Base-by-base conservation (phyloP, 495 filamentous ascomycete genomes). In the Hyphodiscus hymeniophilus region DNA sequence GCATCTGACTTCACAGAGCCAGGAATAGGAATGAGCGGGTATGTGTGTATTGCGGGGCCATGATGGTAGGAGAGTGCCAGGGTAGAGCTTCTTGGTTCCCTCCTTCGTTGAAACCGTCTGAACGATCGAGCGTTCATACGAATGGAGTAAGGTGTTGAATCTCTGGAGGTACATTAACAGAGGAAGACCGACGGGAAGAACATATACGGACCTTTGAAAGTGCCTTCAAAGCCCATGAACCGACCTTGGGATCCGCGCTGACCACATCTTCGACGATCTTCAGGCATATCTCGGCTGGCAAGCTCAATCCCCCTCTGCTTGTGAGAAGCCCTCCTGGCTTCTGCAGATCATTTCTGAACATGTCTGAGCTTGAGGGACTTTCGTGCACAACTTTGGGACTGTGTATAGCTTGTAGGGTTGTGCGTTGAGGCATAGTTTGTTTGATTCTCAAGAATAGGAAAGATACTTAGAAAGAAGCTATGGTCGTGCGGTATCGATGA, bases 201-300 rank as follows among this genome's bases (percentile, higher is more conserved):
- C 17, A 12, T n/a, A 17, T n/a, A 44, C 42, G 15, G 3, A 51
- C 56, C 48, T 56, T 55, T 1, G 56, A 59, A n/a, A 53, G 21
- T 15, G 30, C 11, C 35, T 49, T 8, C 24, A 59, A 24, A 3
- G 31, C 13, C 13, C 17, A 6, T 0, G 48, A 22, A 23, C 13
- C 18, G 26, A 28, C 26, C 23, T 24, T 47, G 13, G 52, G 49
- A 31, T 45, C 40, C 17, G 6, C 10, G 11, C 48, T 38, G 3
- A 59, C 18, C 7, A 50, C 16, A 33, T 40, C 15, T 32, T 59
- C 51, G 7, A 32, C 35, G 15, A 58, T 30, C 11, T 28, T 23
- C 44, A 58, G 33, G 26, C 47, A 55, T 11, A 55, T 36, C 16
- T 58, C 56, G 17, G 45, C 38, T 7, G 22, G 22, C 11, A 58